A percentile compares a stretch with the other conserved stretches of the same genome.
Conservation (phyloP, 2,329 filamentous ascomycete species). For the Xylariaceae sp. region DNA sequence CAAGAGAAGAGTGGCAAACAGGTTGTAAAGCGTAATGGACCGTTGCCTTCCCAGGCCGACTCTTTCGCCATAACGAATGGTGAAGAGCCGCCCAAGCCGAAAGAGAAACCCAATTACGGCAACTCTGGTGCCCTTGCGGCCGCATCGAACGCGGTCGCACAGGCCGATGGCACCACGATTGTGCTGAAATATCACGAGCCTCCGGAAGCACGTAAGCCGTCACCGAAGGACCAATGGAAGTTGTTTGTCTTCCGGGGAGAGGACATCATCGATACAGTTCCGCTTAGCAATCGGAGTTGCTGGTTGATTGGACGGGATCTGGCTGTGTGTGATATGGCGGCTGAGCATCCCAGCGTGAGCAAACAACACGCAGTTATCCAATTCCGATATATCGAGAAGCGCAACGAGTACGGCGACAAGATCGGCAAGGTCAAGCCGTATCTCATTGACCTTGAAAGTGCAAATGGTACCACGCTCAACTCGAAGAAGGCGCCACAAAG, state of each 20-base stretch:
- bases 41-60: constrained; percentile 55
- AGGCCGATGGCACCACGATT: constrained; percentile 67
- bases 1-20: constrained; percentile 27
- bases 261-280: constrained; percentile 75
- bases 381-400: constrained; percentile 78
- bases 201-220: constrained; percentile 81
- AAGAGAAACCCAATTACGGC: constrained; percentile 84
- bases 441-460: constrained; percentile 87
- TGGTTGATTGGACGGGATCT: constrained; percentile 85
- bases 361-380: constrained; percentile 96
- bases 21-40: constrained; percentile 39
- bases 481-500: constrained; percentile 66
- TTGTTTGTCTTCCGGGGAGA: constrained; percentile 87
- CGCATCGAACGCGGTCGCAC: constrained; percentile 71
- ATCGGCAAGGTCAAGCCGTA: constrained; percentile 78
- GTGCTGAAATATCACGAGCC: constrained; percentile 96
- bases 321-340: constrained; percentile 72
- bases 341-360: constrained; percentile 88
- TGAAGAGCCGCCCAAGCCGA: constrained; percentile 52
- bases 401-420: constrained; percentile 82
- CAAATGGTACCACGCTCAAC: constrained; percentile 84
- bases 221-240: constrained; percentile 74
- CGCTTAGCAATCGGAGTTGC: constrained; percentile 70
- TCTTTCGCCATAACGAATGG: constrained; percentile 54
- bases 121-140: constrained; percentile 78